Base-by-base conservation (phyloP, 495 filamentous ascomycete genomes). In the Penicillium angulare region DNA sequence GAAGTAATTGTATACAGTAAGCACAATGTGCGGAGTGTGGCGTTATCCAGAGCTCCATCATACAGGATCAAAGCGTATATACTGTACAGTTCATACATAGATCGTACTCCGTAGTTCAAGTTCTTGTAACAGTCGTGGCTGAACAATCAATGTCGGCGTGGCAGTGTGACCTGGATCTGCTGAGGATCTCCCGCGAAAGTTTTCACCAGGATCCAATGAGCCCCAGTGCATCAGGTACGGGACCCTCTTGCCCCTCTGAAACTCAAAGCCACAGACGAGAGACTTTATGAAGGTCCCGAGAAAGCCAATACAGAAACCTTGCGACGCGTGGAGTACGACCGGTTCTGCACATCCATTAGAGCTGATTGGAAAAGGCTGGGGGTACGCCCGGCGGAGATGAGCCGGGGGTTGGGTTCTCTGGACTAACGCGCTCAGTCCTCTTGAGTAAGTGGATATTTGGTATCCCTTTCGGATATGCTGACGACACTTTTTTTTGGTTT, bases 181-280 rank as follows among this genome's bases (percentile, higher is more conserved):
- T 59, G 65, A 60, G 71, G 71, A 74, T 74, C 71, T 72, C 71
- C 71, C 71, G 70, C 56, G 64, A 69, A 66, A 59, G 61, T 72
- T 71, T 65, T 43, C 16, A 42, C 43, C 55, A 56, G 43, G 32
- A 56, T 50, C 53, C 56, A 66, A 66, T 64, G 48, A 63, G 57
- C 60, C 60, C 60, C 51, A 50, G 38, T 18, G 17, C 15, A 13
- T 32, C 52, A 60, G 59, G 47, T 47, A 63, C 54, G 60, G 50
- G 57, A 51, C 53, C 57, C 57, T 57, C 51, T 57, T 53, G 44
- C 53, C 53, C 49, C 47, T 52, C 39, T 46, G 31, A 60, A 46
- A 31, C 26, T 16, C 17, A 31, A 15, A 32, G 38, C n/a, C n/a
- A n/a, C n/a, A 8, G 24, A 45, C 10, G 31, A 22, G 29, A 45